Evolutionary conservation across 2,329 filamentous ascomycete genomes (phyloP), one percentile per base, ranked within the genome.

Genomic region (Trichoderma sp.): DNA sequence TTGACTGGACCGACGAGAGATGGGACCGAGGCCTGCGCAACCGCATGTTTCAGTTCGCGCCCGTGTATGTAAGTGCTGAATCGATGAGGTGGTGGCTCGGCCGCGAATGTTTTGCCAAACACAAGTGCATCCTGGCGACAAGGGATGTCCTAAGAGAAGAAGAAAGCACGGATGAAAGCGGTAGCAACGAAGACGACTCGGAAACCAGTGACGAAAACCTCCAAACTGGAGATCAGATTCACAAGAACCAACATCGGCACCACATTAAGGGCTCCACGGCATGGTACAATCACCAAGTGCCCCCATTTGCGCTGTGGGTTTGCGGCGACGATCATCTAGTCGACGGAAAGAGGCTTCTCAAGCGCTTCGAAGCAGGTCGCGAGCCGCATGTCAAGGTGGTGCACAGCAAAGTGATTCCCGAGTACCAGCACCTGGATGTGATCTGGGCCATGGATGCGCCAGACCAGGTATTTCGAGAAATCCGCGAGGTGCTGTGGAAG

Each of bases 31-130:
- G 87, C 7, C 83, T 97, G 15, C 86, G 93, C 72, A 84, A 93
- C 78, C 90, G 95, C 56, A 92, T 97, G 87, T 98, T 98, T 80
- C 93, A 96, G 77, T 98, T 97, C 75, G 90, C 94, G 0, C 95
- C 95, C 1, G 93, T 97, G 0, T 97, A 97, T 77, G 93, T 98
- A 65, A 94, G 91, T 76, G 89, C 93, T 1, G 94, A 98, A 82
- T 92, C 90, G 72, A 97, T 98, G 93, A 87, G 93, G 6, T 98
- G 95, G 95, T 98, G 95, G 95, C 86, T 98, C 0, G 95, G 95
- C 0, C 85, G 91, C 4, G 93, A 96, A 76, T 94, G 94, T 76
- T 98, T 97, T 77, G 85, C 86, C 2, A 81, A 80, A 76, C 93
- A 97, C 77, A 93, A 93, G 79, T 98, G 95, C 78, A 97, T 98